These are phyloP conservation scores for Mortierella claussenii DNA, from an alignment of 192 early-diverging fungal genomes.

Conservation along the genomic window DNA sequence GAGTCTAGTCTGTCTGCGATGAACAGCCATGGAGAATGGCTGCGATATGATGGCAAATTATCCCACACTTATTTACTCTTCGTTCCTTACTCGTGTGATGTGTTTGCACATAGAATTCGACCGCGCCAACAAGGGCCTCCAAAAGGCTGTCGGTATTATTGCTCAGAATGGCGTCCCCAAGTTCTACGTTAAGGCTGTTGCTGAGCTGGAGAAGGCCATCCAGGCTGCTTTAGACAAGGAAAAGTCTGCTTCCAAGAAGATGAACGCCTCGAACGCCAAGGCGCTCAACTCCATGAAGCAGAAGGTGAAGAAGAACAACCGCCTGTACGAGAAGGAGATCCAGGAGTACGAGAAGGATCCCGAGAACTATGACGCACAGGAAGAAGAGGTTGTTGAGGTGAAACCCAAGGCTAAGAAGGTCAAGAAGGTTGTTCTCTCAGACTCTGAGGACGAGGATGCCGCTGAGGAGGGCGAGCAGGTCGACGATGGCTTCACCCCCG, in stretches of 20 bases:
- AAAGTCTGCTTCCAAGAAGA: conserved; percentile 84
- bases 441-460: conserved; percentile 61
- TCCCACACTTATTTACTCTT: not conserved
- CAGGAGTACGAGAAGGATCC: conserved; percentile 68
- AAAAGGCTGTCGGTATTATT: conserved; percentile 71
- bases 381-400: conserved; percentile 19
- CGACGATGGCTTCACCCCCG: conserved; percentile 75
- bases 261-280: conserved; percentile 82
- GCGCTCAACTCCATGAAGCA: conserved; percentile 94
- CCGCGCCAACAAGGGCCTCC: conserved; percentile 75
- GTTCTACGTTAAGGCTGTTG: conserved; percentile 81
- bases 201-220: conserved; percentile 80
- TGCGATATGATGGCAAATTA: too few species aligned
- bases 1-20: too few species aligned
- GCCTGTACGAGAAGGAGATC: conserved; percentile 77
- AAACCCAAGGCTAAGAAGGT: conserved; percentile 28
- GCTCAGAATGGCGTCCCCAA: conserved; percentile 62
- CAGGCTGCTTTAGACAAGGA: conserved; percentile 69
- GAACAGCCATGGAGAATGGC: too few species aligned
- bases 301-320: conserved; percentile 90
- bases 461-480: conserved; percentile 62
- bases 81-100: not conserved
- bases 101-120: conserved; percentile 81
- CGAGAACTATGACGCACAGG: conserved; percentile 24
- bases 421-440: conserved; percentile 56